Conservation (phyloP, 2,329 filamentous ascomycete species). For the Trichoderma sp. region DNA sequence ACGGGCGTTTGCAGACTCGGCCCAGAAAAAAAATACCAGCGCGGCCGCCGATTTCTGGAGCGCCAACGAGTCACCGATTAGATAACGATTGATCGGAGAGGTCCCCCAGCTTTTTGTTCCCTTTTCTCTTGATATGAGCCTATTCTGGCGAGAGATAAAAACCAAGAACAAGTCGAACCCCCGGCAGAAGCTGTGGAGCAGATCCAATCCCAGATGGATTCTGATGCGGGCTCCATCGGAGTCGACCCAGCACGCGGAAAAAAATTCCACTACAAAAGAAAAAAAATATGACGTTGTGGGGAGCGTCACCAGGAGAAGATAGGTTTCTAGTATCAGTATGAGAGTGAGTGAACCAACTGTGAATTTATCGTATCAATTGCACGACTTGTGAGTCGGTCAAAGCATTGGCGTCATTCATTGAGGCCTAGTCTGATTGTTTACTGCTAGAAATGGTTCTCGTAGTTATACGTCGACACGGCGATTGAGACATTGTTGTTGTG, state of each 20-base stretch:
- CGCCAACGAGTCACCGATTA: conserved; percentile 27
- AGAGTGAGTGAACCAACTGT: no score
- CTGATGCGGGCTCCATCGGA: conserved; percentile 16
- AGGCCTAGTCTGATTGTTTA: no score
- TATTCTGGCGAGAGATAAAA: conserved; percentile 12
- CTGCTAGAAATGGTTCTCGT: no score
- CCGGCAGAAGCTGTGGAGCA: background rate
- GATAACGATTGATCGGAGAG: conserved; percentile 13
- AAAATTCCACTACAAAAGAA: conserved; percentile 3
- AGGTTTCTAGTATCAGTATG: no score
- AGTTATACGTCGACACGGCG: no score
- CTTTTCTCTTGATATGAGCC: background rate
- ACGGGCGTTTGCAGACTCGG: conserved; percentile 4
- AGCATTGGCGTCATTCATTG: no score
- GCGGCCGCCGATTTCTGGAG: conserved; percentile 25
- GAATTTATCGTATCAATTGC: no score
- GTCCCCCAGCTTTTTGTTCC: background rate
- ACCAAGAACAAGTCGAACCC: background rate
- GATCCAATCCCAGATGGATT: conserved; percentile 23
- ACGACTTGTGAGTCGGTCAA: no score
- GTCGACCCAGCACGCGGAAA: background rate
- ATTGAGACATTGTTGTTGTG: background rate
- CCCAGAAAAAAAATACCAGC: background rate
- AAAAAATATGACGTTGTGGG: conserved; percentile 20
- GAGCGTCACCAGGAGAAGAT: background rate